Percentiles rank a stretch among this genome's conserved stretches.
These are phyloP conservation scores for Bipolaris oryzae DNA, from an alignment of 2,329 filamentous ascomycete species.

Conservation along the genomic window DNA sequence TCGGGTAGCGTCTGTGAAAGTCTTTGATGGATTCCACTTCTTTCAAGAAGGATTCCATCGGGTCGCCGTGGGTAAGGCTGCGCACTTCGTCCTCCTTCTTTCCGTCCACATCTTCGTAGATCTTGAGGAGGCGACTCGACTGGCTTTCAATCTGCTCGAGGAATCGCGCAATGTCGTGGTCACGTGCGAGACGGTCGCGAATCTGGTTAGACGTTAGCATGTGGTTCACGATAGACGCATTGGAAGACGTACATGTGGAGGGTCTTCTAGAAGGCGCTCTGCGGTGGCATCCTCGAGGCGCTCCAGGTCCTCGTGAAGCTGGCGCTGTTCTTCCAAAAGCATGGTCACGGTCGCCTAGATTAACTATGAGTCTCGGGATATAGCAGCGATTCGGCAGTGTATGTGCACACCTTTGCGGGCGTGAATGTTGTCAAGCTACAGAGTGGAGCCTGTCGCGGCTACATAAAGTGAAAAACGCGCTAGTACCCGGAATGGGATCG, in stretches of 20 bases:
- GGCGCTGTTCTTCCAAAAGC: slow-evolving; percentile 91
- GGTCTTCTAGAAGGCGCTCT: slow-evolving; percentile 86
- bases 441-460: slow-evolving; percentile 19
- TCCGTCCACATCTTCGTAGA: slow-evolving; percentile 82
- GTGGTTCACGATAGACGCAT: neutral
- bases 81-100: slow-evolving; percentile 79
- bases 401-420: slow-evolving; percentile 32
- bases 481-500: slow-evolving; percentile 18
- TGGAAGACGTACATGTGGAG: slow-evolving; percentile 71
- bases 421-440: slow-evolving; percentile 19
- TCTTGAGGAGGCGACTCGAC: slow-evolving; percentile 76
- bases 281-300: slow-evolving; percentile 92
- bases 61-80: slow-evolving; percentile 80
- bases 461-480: slow-evolving; percentile 26
- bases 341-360: slow-evolving; percentile 54
- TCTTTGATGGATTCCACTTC: slow-evolving; percentile 81
- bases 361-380: slow-evolving; percentile 22
- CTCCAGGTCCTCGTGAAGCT: slow-evolving; percentile 95
- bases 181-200: slow-evolving; percentile 84
- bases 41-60: slow-evolving; percentile 89
- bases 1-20: slow-evolving; percentile 89
- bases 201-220: slow-evolving; percentile 61
- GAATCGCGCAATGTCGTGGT: slow-evolving; percentile 89
- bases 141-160: slow-evolving; percentile 87
- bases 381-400: slow-evolving; percentile 16